Conservation (phyloP, 169 alveolate genomes). For the Plasmodium malariae region DNA sequence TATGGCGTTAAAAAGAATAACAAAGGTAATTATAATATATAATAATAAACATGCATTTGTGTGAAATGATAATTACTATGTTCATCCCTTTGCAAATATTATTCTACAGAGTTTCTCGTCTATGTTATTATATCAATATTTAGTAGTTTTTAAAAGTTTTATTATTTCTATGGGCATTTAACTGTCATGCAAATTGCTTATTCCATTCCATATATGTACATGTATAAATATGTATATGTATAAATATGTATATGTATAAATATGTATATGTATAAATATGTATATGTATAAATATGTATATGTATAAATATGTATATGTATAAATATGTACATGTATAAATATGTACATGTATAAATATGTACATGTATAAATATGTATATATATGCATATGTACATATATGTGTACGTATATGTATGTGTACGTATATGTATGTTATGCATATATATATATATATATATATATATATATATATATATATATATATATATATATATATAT, state of each 20-base stretch:
- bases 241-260: neutral
- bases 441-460: neutral
- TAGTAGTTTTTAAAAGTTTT: neutral
- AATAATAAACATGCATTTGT: too few relatives aligned
- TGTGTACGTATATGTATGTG: neutral
- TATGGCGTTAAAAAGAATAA: conserved; percentile 94
- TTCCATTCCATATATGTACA: neutral
- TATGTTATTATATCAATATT: too few relatives aligned
- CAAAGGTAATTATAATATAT: too few relatives aligned
- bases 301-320: neutral
- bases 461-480: neutral
- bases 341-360: too few relatives aligned
- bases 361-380: neutral
- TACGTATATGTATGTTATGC: too few relatives aligned
- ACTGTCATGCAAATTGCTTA: too few relatives aligned
- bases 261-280: neutral
- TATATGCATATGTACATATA: neutral
- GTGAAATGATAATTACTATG: too few relatives aligned
- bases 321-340: neutral
- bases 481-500: too few relatives aligned
- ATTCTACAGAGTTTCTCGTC: too few relatives aligned
- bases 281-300: neutral
- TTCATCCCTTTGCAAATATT: too few relatives aligned
- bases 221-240: neutral
- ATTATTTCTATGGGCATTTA: too few relatives aligned